These are phyloP conservation scores for Plasmodium knowlesi DNA, from an alignment of 169 alveolate species.

Conservation along the genomic window DNA sequence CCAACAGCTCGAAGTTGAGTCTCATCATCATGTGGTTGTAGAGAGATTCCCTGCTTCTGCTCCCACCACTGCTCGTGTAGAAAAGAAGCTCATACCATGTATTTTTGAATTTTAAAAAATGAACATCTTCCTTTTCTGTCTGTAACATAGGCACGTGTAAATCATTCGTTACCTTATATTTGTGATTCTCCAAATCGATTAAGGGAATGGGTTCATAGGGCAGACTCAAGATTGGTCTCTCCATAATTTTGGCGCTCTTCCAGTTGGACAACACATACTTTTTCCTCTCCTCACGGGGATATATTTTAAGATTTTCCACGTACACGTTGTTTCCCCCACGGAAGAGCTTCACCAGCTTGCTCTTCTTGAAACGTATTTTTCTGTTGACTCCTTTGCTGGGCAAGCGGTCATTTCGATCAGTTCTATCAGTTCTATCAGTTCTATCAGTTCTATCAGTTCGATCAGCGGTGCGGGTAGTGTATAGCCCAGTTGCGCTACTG, in stretches of 20 bases:
- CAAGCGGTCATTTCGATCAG: background rate
- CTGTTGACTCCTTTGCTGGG: background rate
- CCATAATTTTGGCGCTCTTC: background rate
- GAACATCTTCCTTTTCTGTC: conserved; percentile 26
- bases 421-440: too few relatives aligned
- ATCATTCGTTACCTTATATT: conserved; percentile 2
- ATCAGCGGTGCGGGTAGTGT: background rate
- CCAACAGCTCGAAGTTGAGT: conserved; percentile 51
- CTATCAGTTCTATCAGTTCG: too few relatives aligned
- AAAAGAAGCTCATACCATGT: conserved; percentile 73
- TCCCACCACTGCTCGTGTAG: conserved; percentile 26
- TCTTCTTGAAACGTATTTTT: background rate
- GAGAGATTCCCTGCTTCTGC: conserved; percentile 4
- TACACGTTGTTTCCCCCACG: conserved; percentile 12
- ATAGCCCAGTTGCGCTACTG: background rate
- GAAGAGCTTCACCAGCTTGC: conserved; percentile 19
- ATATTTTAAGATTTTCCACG: conserved; percentile 19
- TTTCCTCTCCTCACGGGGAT: conserved; percentile 25
- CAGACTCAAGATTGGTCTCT: conserved; percentile 40
- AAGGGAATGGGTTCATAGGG: conserved; percentile 34
- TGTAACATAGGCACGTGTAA: conserved; percentile 8
- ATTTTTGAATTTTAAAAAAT: conserved; percentile 58
- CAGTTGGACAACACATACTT: conserved; percentile 33
- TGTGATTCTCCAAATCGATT: conserved; percentile 33
- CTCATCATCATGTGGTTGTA: conserved; percentile 35